Base-by-base conservation (phyloP, 352 stramenopile species). In the Phytophthora rubi region DNA sequence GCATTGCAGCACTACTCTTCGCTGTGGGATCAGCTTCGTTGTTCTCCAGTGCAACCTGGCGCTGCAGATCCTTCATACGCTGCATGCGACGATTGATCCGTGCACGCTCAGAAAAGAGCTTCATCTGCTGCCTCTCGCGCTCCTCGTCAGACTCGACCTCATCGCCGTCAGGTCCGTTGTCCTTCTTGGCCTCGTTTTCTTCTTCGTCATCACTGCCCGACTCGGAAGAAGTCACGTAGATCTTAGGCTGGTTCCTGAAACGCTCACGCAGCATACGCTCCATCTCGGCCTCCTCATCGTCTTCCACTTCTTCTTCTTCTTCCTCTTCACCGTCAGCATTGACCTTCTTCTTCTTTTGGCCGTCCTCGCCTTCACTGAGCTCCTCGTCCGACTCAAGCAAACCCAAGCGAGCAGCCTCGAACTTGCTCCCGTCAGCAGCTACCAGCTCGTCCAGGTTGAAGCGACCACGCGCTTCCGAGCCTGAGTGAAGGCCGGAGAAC, bases 151-250 rank as follows among this genome's bases (percentile, higher is more conserved):
- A 94, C 39, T 85, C 82, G 26, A 81, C 74, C 26, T 93, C 83
- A 21, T 90, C 78, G 12, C 81, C 79, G 42, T 81, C 79, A 0
- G 62, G 58, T 0, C 42, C 60, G n/a, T 70, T 71, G 7, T 76
- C 52, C 37, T 81, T 68, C 5, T 72, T 57, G 10, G 51, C 32
- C 6, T 73, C 64, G 12, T 62, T 62, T 15, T 73, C 69, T 15
- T 87, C 74, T 51, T 91, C 82, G 13, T 85, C 72, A 18, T 92
- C 79, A 63, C 73, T 82, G 49, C 89, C 87, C 2, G 85, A 93
- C 70, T 95, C 87, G n/a, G 85, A 93, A 8, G 88, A 95, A 30
- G 88, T 94, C 62, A 95, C 87, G 66, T 95, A 95, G 52, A 95
- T 94, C 62, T 95, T 88, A 3, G 88, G 88, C 37, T 95, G 88